These are phyloP conservation scores for Penicillium pulvis DNA, from an alignment of 495 filamentous ascomycete species.

Conservation along the genomic window DNA sequence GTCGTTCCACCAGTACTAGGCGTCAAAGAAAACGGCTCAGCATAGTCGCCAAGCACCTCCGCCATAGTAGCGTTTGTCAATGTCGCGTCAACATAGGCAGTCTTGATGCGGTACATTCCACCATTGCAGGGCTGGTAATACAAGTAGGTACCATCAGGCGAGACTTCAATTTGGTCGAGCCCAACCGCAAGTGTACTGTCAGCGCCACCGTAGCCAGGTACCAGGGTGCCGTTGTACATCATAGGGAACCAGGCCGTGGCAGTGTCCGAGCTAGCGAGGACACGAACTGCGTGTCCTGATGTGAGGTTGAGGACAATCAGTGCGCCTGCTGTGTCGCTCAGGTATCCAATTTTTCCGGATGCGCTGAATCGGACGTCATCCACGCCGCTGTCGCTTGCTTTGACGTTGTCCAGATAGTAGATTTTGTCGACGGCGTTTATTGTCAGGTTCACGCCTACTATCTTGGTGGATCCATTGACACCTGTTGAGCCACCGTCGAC, in stretches of 20 bases:
- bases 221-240: conserved; percentile 19
- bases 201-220: conserved; percentile 13
- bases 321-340: background rate
- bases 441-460: conserved; percentile 26
- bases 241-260: conserved; percentile 16
- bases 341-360: background rate
- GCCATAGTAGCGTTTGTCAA: conserved; percentile 1
- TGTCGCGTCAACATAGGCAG: conserved; percentile 16
- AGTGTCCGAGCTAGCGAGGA: background rate
- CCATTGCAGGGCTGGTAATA: conserved; percentile 34
- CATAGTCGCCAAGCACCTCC: conserved; percentile 12
- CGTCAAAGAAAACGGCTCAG: conserved; percentile 28
- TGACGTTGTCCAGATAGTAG: conserved; percentile 27
- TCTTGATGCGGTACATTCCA: conserved; percentile 29
- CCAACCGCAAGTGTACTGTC: conserved; percentile 23
- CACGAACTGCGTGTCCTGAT: background rate
- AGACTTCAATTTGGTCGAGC: conserved; percentile 34
- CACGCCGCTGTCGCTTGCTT: conserved; percentile 15
- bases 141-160: conserved; percentile 27
- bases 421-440: conserved; percentile 27
- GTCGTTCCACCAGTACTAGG: conserved; percentile 32
- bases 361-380: conserved; percentile 3
- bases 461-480: conserved; percentile 27
- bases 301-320: conserved; percentile 1
- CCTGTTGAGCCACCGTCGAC: conserved; percentile 28